These are phyloP conservation scores for Verticillium alfalfae DNA, from an alignment of 2,329 filamentous ascomycete species.

Conservation along the genomic window DNA sequence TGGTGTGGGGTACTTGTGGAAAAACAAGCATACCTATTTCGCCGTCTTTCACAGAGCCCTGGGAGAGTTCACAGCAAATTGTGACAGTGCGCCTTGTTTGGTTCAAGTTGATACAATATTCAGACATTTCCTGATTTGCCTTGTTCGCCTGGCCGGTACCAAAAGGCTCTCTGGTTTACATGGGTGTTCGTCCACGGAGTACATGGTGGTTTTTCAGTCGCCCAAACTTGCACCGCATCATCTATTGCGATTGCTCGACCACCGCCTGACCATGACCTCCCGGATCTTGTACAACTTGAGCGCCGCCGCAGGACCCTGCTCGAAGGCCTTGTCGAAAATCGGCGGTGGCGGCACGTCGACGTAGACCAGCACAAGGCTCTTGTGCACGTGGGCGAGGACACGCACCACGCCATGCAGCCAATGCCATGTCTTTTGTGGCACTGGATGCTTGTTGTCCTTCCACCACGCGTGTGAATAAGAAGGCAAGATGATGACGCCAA, in stretches of 20 bases:
- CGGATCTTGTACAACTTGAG: constrained; percentile 69
- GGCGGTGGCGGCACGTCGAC: constrained; percentile 78
- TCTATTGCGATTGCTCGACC: constrained; percentile 74
- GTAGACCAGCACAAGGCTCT: constrained; percentile 84
- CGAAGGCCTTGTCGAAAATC: constrained; percentile 34
- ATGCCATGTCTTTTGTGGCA: constrained; percentile 58
- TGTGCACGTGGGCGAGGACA: constrained; percentile 83
- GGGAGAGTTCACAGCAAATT: neutral
- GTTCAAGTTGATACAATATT: neutral
- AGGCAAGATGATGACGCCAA: constrained; percentile 78
- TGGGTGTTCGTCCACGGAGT: neutral
- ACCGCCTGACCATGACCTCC: constrained; percentile 76
- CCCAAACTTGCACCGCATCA: constrained; percentile 8
- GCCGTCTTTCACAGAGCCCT: neutral
- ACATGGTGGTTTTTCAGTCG: neutral
- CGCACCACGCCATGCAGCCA: constrained; percentile 88
- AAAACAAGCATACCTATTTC: neutral
- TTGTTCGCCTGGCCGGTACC: neutral
- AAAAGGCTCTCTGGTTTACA: neutral
- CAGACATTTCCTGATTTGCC: neutral
- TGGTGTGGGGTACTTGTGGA: neutral
- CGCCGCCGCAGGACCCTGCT: constrained; percentile 54
- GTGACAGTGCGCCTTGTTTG: neutral
- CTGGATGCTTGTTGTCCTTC: constrained; percentile 49
- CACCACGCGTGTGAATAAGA: constrained; percentile 74